A percentile compares a stretch with the other conserved stretches of the same genome.
Conservation (phyloP, 306 rosid species). For the Canavalia gladiata region DNA sequence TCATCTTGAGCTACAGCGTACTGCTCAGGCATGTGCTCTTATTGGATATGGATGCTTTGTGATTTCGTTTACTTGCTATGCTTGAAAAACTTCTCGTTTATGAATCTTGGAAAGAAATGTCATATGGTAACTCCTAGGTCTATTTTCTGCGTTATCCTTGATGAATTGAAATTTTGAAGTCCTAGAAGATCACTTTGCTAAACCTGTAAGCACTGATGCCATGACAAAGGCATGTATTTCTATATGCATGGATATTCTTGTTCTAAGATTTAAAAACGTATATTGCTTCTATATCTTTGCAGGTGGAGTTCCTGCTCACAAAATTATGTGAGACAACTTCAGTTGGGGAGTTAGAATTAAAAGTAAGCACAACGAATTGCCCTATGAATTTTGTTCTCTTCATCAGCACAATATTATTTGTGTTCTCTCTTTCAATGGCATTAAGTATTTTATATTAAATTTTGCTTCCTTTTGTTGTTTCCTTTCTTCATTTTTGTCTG, state of each 20-base stretch:
- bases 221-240: conserved; percentile 8
- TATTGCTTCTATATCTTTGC: conserved; percentile 50
- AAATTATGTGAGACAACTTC: conserved; percentile 78
- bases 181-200: conserved; percentile 2
- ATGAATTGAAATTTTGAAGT: conserved; percentile 15
- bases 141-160: conserved; percentile 18
- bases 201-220: conserved; percentile 15
- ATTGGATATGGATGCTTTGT: conserved; percentile 2
- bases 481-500: conserved; percentile 31
- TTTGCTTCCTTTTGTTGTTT: conserved; percentile 35
- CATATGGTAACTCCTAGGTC: neutral
- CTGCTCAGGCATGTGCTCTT: conserved; percentile 9
- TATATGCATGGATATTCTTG: conserved; percentile 22
- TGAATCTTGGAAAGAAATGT: conserved; percentile 22
- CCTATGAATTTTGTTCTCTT: conserved; percentile 20
- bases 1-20: neutral
- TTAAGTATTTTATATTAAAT: conserved; percentile 25
- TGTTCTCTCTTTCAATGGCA: conserved; percentile 23
- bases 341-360: conserved; percentile 73
- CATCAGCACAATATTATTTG: conserved; percentile 15
- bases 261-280: conserved; percentile 38
- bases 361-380: conserved; percentile 62
- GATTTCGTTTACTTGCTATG: conserved; percentile 19
- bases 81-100: neutral
- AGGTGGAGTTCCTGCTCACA: conserved; percentile 79